These are phyloP conservation scores for Aschersonia sp. DNA, from an alignment of 2,329 filamentous ascomycete genomes.

Conservation along the genomic window DNA sequence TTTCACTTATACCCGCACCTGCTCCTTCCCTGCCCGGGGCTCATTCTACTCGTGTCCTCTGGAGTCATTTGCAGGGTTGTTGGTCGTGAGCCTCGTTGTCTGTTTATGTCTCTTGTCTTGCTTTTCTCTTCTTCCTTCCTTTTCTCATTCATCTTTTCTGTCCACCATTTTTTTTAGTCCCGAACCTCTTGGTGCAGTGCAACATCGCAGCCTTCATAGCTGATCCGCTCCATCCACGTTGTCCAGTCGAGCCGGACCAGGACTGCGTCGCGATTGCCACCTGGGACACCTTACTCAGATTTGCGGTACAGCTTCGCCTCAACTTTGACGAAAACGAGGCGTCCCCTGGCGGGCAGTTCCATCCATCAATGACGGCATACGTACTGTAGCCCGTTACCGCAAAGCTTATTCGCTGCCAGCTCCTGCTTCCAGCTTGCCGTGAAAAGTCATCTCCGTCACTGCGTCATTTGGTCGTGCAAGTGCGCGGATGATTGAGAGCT, in stretches of 20 bases:
- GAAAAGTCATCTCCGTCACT: not conserved
- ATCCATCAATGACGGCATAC: not conserved
- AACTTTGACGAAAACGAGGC: not conserved
- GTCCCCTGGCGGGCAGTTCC: not conserved
- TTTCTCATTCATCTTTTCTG: not conserved
- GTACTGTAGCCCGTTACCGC: not conserved
- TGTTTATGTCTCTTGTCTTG: not conserved
- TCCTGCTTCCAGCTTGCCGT: not conserved
- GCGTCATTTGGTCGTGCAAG: not conserved
- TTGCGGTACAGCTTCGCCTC: slow-evolving; percentile 1
- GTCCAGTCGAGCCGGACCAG: not conserved
- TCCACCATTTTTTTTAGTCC: not conserved
- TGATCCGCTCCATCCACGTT: not conserved
- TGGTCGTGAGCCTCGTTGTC: not conserved
- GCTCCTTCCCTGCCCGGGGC: not conserved
- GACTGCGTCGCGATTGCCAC: not conserved
- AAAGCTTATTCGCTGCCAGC: not conserved
- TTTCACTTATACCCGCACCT: not conserved
- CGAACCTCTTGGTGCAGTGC: not conserved
- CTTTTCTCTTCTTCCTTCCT: not conserved
- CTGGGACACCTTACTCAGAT: not conserved
- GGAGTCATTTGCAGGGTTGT: not conserved
- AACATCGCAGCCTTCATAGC: not conserved
- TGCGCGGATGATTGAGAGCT: not conserved
- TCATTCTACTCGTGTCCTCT: not conserved